These are phyloP conservation scores for Naegleria lovaniensis DNA, from an alignment of 208 protist species.

Conservation along the genomic window DNA sequence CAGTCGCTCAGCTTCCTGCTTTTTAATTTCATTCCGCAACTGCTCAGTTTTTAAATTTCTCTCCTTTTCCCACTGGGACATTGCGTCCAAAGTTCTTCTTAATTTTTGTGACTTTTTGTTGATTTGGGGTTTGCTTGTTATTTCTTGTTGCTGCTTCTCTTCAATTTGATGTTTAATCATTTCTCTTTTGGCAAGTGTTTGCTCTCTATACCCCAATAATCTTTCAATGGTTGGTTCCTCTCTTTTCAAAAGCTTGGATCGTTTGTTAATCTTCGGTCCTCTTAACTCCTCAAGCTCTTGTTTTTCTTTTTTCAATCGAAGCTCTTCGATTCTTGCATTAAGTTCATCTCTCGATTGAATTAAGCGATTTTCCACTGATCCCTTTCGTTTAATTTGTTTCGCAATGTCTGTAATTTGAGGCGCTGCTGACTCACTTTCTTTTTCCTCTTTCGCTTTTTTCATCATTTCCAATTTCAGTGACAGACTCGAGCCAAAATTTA, in stretches of 20 bases:
- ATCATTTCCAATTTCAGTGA: not conserved
- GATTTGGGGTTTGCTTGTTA: not conserved
- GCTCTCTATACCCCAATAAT: conserved; percentile 17
- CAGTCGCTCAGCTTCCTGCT: not conserved
- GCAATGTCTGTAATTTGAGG: not conserved
- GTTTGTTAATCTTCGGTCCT: conserved; percentile 1
- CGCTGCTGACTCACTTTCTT: not conserved
- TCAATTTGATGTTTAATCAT: conserved; percentile 26
- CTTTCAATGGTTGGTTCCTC: conserved; percentile 13
- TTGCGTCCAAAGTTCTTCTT: not conserved
- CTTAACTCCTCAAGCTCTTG: not conserved
- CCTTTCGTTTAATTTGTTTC: not conserved
- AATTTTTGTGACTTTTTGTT: conserved; percentile 1
- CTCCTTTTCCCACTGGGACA: not conserved
- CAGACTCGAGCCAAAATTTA: not conserved
- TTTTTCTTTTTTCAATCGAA: not conserved
- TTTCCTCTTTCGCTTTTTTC: not conserved
- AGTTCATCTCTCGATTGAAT: not conserved
- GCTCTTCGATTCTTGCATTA: not conserved
- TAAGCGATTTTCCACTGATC: not conserved
- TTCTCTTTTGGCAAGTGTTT: not conserved
- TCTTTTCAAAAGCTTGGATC: conserved; percentile 5
- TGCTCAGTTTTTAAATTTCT: not conserved
- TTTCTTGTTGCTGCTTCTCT: conserved; percentile 20
- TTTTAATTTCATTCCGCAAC: not conserved